A percentile compares a stretch with the other conserved stretches of the same genome.
Conservation (phyloP, 257 asterid genomes). For the Oldenlandia corymbosa region DNA sequence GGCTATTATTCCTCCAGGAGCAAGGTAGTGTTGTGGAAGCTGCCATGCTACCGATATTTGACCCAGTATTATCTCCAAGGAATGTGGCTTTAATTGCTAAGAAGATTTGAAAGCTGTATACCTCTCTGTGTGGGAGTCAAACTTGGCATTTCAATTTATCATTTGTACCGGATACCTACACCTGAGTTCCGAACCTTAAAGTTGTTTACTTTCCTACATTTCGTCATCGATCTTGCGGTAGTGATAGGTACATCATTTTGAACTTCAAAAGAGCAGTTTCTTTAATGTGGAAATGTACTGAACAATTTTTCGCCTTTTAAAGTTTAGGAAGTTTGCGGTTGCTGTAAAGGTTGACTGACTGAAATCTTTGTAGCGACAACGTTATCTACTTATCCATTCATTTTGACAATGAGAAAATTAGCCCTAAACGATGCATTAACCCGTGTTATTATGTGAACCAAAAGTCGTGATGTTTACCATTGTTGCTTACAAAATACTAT, state of each 20-base stretch:
- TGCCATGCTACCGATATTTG: conserved; percentile 59
- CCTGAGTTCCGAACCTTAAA: too few relatives aligned
- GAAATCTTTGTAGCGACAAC: too few relatives aligned
- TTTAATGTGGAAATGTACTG: background rate
- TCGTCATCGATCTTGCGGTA: too few relatives aligned
- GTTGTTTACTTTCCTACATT: too few relatives aligned
- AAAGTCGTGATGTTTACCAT: too few relatives aligned
- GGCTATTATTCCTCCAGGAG: conserved; percentile 84
- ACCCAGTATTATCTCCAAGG: conserved; percentile 80
- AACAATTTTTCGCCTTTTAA: background rate
- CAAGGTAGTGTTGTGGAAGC: conserved; percentile 38
- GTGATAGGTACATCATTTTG: background rate
- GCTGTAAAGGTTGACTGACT: too few relatives aligned
- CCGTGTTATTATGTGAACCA: too few relatives aligned
- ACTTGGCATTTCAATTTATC: conserved; percentile 6
- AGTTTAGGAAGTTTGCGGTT: background rate
- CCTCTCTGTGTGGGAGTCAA: background rate
- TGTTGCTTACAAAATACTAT: too few relatives aligned
- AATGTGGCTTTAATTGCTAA: conserved; percentile 72
- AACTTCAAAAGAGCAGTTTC: background rate
- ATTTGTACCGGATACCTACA: background rate
- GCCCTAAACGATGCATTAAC: too few relatives aligned
- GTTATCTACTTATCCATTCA: too few relatives aligned
- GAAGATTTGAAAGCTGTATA: conserved; percentile 30
- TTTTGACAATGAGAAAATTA: too few relatives aligned